Evolutionary conservation across 108 stramenopile genomes (phyloP).

Genomic region (Cylindrotheca closterium): DNA sequence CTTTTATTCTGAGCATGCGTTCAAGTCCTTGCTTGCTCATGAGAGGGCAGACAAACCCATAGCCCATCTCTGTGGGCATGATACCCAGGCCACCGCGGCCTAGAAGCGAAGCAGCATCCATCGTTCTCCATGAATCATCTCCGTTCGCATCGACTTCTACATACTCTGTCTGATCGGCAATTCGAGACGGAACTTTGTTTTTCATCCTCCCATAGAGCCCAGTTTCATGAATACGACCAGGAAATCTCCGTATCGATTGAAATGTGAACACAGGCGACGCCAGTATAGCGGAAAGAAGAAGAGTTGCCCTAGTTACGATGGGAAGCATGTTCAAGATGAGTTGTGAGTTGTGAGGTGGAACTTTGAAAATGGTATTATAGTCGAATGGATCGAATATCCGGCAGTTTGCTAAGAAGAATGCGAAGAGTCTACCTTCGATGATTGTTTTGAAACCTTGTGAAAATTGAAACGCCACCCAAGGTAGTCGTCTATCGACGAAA

Average conservation of each 20-base stretch:
- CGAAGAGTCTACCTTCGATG: too few species aligned
- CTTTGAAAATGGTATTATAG: too few species aligned
- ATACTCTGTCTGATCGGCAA: conserved; percentile 5
- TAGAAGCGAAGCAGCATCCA: neutral
- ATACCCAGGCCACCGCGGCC: conserved; percentile 16
- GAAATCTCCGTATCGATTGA: too few species aligned
- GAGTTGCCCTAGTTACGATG: too few species aligned
- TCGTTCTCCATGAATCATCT: conserved; percentile 13
- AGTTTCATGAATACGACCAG: too few species aligned
- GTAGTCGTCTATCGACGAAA: conserved; percentile 21
- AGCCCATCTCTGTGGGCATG: conserved; percentile 19
- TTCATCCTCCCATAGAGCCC: too few species aligned
- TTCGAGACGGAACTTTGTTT: neutral
- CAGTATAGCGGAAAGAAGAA: too few species aligned
- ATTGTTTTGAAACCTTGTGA: conserved; percentile 15
- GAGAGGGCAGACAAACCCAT: conserved; percentile 5
- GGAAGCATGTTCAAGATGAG: too few species aligned
- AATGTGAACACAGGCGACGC: too few species aligned
- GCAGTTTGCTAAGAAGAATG: too few species aligned
- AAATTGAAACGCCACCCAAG: conserved; percentile 29
- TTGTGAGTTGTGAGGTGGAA: too few species aligned
- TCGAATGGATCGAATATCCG: too few species aligned
- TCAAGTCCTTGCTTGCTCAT: conserved; percentile 15
- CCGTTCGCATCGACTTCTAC: conserved; percentile 10
- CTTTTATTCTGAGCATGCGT: conserved; percentile 15